Evolutionary conservation across 2,329 filamentous ascomycete species (phyloP).

Genomic region (Neofusicoccum cordaticola): DNA sequence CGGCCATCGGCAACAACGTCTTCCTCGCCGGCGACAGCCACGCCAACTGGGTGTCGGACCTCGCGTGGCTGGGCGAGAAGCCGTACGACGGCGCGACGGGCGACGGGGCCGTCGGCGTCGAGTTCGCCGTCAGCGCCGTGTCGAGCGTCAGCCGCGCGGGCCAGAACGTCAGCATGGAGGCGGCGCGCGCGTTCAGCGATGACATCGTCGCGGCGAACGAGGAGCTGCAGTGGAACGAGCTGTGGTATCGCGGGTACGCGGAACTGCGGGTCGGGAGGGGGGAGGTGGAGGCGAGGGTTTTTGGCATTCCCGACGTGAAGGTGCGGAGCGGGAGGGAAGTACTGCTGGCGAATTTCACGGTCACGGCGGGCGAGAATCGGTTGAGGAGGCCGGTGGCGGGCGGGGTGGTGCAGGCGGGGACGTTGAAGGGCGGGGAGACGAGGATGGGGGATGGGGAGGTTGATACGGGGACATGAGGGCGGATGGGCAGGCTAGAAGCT

Average conservation of each 20-base stretch:
- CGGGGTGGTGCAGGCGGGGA: conserved; percentile 55
- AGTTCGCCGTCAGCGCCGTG: conserved; percentile 64
- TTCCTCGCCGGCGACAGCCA: conserved; percentile 71
- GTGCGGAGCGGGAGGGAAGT: conserved; percentile 63
- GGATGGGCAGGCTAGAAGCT: too few relatives aligned
- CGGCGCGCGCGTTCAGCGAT: conserved; percentile 20
- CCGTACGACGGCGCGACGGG: conserved; percentile 41
- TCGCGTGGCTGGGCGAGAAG: conserved; percentile 46
- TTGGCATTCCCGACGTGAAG: conserved; percentile 59
- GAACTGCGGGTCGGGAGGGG: conserved; percentile 47
- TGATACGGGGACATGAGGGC: not conserved
- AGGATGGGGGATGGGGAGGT: conserved; percentile 32
- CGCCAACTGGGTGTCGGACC: conserved; percentile 55
- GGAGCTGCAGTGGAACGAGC: conserved; percentile 69
- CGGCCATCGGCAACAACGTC: conserved; percentile 69
- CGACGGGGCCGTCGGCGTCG: conserved; percentile 44
- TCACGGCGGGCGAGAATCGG: conserved; percentile 59
- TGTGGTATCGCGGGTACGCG: conserved; percentile 73
- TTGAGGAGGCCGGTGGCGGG: conserved; percentile 51
- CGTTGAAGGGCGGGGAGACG: conserved; percentile 47
- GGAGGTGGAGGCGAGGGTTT: conserved; percentile 60
- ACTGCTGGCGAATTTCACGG: conserved; percentile 67
- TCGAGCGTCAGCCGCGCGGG: conserved; percentile 39
- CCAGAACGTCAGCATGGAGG: too few relatives aligned
- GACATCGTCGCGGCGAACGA: conserved; percentile 48